Base-by-base conservation (phyloP, 805 yeast genomes). In the Wickerhamiella azymoides region DNA sequence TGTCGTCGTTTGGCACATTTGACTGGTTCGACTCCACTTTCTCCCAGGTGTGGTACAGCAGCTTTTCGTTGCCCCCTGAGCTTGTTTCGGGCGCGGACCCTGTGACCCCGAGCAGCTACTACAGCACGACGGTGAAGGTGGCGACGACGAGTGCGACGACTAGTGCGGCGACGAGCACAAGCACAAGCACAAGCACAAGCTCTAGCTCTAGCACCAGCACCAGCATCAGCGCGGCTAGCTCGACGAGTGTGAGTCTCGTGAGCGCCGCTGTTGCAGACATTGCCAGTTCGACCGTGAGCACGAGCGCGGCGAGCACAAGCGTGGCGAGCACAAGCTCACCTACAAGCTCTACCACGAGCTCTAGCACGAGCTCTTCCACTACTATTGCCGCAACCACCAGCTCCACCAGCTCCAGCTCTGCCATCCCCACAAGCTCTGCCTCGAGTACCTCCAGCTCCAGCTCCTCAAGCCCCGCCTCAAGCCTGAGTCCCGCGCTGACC, bases 11-110 rank as follows among this genome's bases (percentile, higher is more conserved):
- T 14, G 30, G n/a, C 35, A 32, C 44, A 2, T 21, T 19, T 19
- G 44, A 41, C 13, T 41, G 44, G 44, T 33, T 41, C 16, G 44
- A 41, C 21, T 41, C 44, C 11, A n/a, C 37, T 9, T 21, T 33
- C 11, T 21, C 33, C 10, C 38, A 41, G 26, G 38, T 32, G 16
- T 41, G 44, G 39, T 19, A 17, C 19, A 24, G 27, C 10, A 25
- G 28, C 25, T 41, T 33, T 16, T 18, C 39, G 17, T 21, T 41
- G 25, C 44, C 44, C 13, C 16, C 33, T 5, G 30, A 30, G 28
- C 33, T 25, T 8, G 36, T 28, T 5, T 26, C 19, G 19, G 36
- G 26, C 14, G 16, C 36, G 5, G 28, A 19, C 16, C 17, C 43
- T 2, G 41, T 39, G 18, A 14, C 36, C 21, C 32, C 36, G 10